These are phyloP conservation scores for Lentinula edodes DNA, from an alignment of 768 basidiomycete species.

Conservation along the genomic window DNA sequence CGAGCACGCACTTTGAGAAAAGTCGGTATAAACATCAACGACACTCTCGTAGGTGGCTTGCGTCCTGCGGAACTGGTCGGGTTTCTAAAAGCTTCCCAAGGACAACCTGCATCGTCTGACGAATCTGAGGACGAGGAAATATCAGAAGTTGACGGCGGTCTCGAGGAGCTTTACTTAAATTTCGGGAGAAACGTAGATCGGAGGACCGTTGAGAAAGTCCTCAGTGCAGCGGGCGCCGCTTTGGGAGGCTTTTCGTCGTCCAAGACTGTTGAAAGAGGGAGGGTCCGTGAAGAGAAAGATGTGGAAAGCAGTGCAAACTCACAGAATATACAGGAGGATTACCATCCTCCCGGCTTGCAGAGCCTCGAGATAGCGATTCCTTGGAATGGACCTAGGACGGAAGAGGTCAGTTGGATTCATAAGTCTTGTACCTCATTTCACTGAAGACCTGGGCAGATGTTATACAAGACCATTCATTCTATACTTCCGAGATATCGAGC, in stretches of 20 bases:
- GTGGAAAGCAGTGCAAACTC: neutral
- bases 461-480: slow-evolving; percentile 34
- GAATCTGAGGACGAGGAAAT: neutral
- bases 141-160: slow-evolving; percentile 20
- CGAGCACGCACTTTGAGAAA: slow-evolving; percentile 16
- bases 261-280: neutral
- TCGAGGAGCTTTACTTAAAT: slow-evolving; percentile 20
- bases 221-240: slow-evolving; percentile 34
- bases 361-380: slow-evolving; percentile 3
- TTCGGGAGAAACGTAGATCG: slow-evolving; percentile 37
- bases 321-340: neutral
- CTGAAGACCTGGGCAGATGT: slow-evolving; percentile 16
- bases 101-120: neutral
- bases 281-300: neutral
- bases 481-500: slow-evolving; percentile 33
- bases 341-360: neutral
- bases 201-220: slow-evolving; percentile 39
- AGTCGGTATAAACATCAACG: slow-evolving; percentile 34
- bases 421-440: neutral
- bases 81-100: neutral
- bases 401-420: slow-evolving; percentile 1
- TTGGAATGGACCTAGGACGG: slow-evolving; percentile 5
- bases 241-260: slow-evolving; percentile 21
- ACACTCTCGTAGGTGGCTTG: slow-evolving; percentile 40
- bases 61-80: slow-evolving; percentile 36